A percentile compares a stretch with the other conserved stretches of the same genome.
phyloP scores from a whole-genome alignment of 805 yeast species.

The Metschnikowia continentalis region DNA sequence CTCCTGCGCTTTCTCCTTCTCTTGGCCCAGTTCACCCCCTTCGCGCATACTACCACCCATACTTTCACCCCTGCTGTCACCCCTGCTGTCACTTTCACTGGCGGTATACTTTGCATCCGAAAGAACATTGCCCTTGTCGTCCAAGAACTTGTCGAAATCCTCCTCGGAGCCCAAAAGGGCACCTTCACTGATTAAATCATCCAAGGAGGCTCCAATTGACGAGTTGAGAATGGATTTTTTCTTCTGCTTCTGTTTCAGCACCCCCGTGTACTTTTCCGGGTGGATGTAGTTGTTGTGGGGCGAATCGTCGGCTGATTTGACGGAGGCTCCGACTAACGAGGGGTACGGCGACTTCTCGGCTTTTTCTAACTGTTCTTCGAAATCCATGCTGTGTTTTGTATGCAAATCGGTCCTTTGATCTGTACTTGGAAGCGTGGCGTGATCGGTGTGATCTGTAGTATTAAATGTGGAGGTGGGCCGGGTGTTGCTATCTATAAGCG shows the following conservation, averaged over 20 bases:
- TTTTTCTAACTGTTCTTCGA: slow-evolving; percentile 43
- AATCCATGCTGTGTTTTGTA: slow-evolving; percentile 11
- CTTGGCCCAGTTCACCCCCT: no score
- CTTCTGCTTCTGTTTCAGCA: slow-evolving; percentile 16
- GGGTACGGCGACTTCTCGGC: slow-evolving; percentile 47
- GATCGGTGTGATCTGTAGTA: background rate
- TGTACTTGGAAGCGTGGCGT: background rate
- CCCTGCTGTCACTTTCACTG: background rate
- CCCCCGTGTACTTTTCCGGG: slow-evolving; percentile 39
- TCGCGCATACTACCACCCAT: no score
- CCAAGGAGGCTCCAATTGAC: slow-evolving; percentile 50
- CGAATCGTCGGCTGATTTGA: slow-evolving; percentile 46
- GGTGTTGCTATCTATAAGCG: slow-evolving; percentile 4
- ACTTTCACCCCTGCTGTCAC: background rate
- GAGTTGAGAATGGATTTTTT: slow-evolving; percentile 16
- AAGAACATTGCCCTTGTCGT: slow-evolving; percentile 50
- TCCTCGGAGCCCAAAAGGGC: slow-evolving; percentile 48
- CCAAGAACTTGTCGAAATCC: slow-evolving; percentile 49
- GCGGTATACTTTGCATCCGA: slow-evolving; percentile 35
- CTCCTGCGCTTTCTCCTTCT: no score
- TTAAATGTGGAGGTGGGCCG: background rate
- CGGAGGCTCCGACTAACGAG: slow-evolving; percentile 50
- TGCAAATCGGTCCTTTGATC: no score
- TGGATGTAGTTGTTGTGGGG: slow-evolving; percentile 42
- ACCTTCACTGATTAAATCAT: slow-evolving; percentile 46